Conservation (phyloP, 371 early-diverging fungal genomes). For the Circinella minor region DNA sequence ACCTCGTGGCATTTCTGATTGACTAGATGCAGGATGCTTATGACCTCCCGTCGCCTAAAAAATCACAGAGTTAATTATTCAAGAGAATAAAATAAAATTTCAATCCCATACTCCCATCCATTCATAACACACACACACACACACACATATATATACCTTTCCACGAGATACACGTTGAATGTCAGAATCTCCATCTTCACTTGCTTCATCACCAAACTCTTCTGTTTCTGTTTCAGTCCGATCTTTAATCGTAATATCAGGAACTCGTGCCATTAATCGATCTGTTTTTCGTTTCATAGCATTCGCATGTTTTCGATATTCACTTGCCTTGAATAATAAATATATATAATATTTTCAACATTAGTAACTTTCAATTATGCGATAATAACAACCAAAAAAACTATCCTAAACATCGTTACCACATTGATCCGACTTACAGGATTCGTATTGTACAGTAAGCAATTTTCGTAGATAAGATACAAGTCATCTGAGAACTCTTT, state of each 20-base stretch:
- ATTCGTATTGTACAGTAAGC: slow-evolving; percentile 79
- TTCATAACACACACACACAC: not conserved
- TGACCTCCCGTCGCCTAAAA: slow-evolving; percentile 16
- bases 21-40: slow-evolving; percentile 16
- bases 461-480: slow-evolving; percentile 84
- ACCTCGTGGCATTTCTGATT: slow-evolving; percentile 8
- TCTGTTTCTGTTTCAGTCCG: slow-evolving; percentile 60
- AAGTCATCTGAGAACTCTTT: slow-evolving; percentile 82
- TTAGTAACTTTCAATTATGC: no score
- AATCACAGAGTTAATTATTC: no score
- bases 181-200: slow-evolving; percentile 52
- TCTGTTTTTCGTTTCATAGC: slow-evolving; percentile 82
- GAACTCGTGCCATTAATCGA: slow-evolving; percentile 77
- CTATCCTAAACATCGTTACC: not conserved
- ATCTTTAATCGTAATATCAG: slow-evolving; percentile 77
- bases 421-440: slow-evolving; percentile 44
- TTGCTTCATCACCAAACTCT: slow-evolving; percentile 54
- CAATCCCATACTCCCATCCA: not conserved
- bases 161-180: slow-evolving; percentile 33
- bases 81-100: no score
- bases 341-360: no score
- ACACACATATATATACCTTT: slow-evolving; percentile 35
- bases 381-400: no score
- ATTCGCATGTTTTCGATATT: slow-evolving; percentile 84
- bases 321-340: slow-evolving; percentile 45